phyloP scores from a whole-genome alignment of 805 yeast genomes.

The Saccharomycopsis lassenensis region DNA sequence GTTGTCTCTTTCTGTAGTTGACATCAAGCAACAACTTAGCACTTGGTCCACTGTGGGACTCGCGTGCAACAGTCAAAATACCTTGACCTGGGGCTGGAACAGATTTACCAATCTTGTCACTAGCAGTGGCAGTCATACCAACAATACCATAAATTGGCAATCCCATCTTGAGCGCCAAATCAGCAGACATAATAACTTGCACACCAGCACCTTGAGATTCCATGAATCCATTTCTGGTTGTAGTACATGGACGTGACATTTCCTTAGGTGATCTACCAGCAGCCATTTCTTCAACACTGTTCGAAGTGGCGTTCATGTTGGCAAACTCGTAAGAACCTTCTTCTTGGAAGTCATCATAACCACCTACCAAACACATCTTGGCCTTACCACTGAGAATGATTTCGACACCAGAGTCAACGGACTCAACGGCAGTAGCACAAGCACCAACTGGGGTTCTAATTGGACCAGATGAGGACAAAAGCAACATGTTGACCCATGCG shows the following conservation, averaged over 20 bases:
- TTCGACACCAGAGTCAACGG: slow-evolving; percentile 92
- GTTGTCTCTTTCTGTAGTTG: slow-evolving; percentile 88
- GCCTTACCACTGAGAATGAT: slow-evolving; percentile 91
- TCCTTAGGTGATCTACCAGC: slow-evolving; percentile 97
- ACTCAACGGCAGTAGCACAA: slow-evolving; percentile 98
- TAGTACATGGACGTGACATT: slow-evolving; percentile 98
- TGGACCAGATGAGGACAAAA: slow-evolving; percentile 96
- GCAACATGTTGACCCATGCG: slow-evolving; percentile 99
- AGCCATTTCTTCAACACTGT: slow-evolving; percentile 74
- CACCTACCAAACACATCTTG: slow-evolving; percentile 94
- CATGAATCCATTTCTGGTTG: slow-evolving; percentile 96
- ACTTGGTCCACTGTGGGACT: slow-evolving; percentile 49
- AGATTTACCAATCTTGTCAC: slow-evolving; percentile 97
- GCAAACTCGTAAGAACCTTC: slow-evolving; percentile 97
- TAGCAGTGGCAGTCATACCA: slow-evolving; percentile 92
- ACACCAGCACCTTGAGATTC: slow-evolving; percentile 99
- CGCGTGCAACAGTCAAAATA: slow-evolving; percentile 95
- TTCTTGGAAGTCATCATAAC: slow-evolving; percentile 98
- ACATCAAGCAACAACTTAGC: slow-evolving; percentile 61
- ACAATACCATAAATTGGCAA: slow-evolving; percentile 96
- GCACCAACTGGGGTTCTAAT: slow-evolving; percentile 99
- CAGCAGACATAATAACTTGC: slow-evolving; percentile 92
- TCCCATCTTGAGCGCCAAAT: slow-evolving; percentile 93
- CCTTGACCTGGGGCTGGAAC: slow-evolving; percentile 99
- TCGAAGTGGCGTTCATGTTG: slow-evolving; percentile 97